Conservation (phyloP, 371 early-diverging fungal genomes). For the Lichtheimia ramosa region DNA sequence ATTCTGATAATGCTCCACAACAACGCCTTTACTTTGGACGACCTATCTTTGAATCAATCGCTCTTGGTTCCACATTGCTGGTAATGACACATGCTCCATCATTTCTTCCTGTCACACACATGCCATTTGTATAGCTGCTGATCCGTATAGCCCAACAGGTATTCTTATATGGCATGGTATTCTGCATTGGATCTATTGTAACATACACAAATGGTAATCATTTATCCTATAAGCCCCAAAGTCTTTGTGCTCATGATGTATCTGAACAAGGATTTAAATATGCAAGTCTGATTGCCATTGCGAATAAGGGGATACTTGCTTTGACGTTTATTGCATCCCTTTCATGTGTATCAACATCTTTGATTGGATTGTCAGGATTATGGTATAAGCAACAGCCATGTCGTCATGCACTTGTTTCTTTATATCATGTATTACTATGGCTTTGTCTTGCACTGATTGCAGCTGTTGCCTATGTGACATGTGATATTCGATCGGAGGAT, state of each 20-base stretch:
- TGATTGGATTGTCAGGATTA: constrained; percentile 22
- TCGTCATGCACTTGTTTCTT: constrained; percentile 14
- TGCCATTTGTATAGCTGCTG: constrained; percentile 1
- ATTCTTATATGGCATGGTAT: constrained; percentile 13
- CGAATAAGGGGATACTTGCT: constrained; percentile 14
- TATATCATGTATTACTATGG: constrained; percentile 25
- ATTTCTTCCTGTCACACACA: constrained; percentile 13
- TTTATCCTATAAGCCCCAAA: neutral
- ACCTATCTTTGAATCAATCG: constrained; percentile 8
- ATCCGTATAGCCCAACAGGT: neutral
- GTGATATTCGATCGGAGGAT: neutral
- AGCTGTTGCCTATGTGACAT: constrained; percentile 17
- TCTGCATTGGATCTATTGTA: constrained; percentile 12
- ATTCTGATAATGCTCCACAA: neutral
- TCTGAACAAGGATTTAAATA: constrained; percentile 10
- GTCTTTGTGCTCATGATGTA: neutral
- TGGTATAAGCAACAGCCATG: constrained; percentile 7
- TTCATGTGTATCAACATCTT: constrained; percentile 13
- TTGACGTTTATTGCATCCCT: constrained; percentile 20
- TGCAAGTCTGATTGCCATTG: constrained; percentile 17
- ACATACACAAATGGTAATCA: constrained; percentile 16
- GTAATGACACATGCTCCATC: constrained; percentile 23
- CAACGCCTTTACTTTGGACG: neutral
- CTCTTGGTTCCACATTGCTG: constrained; percentile 8
- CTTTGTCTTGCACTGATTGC: constrained; percentile 25